phyloP scores from a whole-genome alignment of 768 basidiomycete genomes.

The Russula olivacea region DNA sequence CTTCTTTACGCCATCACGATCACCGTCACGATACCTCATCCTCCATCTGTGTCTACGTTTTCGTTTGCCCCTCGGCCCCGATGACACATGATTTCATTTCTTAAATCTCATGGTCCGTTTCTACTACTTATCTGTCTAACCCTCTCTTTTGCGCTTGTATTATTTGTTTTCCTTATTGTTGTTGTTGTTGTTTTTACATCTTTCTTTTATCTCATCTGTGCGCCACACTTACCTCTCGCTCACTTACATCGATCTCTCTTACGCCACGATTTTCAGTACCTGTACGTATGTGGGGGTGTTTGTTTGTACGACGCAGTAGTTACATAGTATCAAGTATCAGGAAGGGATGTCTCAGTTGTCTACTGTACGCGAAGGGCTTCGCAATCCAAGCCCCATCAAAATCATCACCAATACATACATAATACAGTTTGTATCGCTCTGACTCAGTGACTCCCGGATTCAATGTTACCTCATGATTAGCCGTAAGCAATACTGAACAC shows the following conservation, averaged over 20 bases:
- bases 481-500: background rate
- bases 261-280: background rate
- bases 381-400: slow-evolving; percentile 39
- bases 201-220: background rate
- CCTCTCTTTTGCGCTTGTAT: background rate
- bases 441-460: no score
- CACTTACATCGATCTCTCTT: background rate
- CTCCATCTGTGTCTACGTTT: background rate
- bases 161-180: slow-evolving; percentile 23
- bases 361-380: slow-evolving; percentile 45
- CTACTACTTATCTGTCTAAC: background rate
- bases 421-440: background rate
- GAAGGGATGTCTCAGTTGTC: slow-evolving; percentile 1
- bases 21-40: slow-evolving; percentile 11
- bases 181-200: background rate
- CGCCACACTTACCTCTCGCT: background rate
- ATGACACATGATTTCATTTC: slow-evolving; percentile 2
- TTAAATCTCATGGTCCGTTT: slow-evolving; percentile 1
- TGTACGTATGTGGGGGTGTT: background rate
- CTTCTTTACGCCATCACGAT: slow-evolving; percentile 13
- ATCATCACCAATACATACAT: slow-evolving; percentile 2
- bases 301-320: slow-evolving; percentile 14
- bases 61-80: background rate
- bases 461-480: background rate
- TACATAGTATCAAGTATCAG: slow-evolving; percentile 15